Base-by-base conservation (phyloP, 495 filamentous ascomycete species). In the Talaromyces proteolyticus region DNA sequence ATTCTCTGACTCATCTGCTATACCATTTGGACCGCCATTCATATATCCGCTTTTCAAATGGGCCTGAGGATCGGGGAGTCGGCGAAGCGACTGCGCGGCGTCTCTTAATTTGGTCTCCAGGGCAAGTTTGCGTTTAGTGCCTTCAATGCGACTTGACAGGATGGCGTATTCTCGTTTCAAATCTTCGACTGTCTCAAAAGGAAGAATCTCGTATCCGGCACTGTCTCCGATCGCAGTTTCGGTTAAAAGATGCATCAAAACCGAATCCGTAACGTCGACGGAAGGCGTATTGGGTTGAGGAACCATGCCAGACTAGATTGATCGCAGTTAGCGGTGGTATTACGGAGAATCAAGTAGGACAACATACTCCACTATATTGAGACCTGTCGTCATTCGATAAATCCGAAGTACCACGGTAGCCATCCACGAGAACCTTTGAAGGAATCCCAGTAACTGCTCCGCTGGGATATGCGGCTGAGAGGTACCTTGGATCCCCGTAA, bases 81-180 rank as follows among this genome's bases (percentile, higher is more conserved):
- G 76, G 40, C 81, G 82, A 61, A 98, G 83, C 14, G 88, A 93
- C 51, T 85, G 76, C 10, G 94, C 91, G 0, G 93, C 94, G 76
- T 96, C 92, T 52, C 89, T 84, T 51, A 96, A 85, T 67, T 96
- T 97, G 19, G 82, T 88, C 60, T 98, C 93, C 42, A 96, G 82
- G n/a, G 84, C 81, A 34, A 97, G 75, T 66, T 88, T 95, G 29
- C 87, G 78, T 59, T 83, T 82, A 10, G 88, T 81, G 41, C 84
- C 81, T 49, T 90, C 88, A 57, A 93, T 84, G n/a, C 88, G 84
- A 55, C 76, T 79, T 22, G 76, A 74, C 22, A 97, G 66, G 11
- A 80, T 67, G 37, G 78, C 73, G 43, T 82, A 74, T 67, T 95
- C 88, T 62, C 88, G 94, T 73, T 97, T 98, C 57, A 97, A 67